Evolutionary conservation across 306 rosid species (phyloP).

Genomic region (Quercus engelmannii): DNA sequence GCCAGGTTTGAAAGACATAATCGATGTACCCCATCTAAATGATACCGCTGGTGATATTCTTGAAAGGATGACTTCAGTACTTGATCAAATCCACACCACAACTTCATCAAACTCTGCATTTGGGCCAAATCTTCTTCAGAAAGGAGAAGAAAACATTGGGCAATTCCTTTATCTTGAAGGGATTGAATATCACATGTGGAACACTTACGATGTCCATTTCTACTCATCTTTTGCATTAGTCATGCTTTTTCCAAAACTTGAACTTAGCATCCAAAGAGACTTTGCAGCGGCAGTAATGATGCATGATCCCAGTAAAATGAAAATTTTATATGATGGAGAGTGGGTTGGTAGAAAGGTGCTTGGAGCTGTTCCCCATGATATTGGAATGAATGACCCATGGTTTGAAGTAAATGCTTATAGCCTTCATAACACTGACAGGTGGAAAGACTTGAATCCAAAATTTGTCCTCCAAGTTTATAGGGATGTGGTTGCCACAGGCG

Average conservation of each 20-base stretch:
- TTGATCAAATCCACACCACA: conserved; percentile 50
- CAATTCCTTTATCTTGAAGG: conserved; percentile 94
- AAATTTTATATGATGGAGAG: conserved; percentile 54
- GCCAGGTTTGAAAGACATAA: conserved; percentile 31
- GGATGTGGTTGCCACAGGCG: conserved; percentile 89
- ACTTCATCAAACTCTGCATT: conserved; percentile 62
- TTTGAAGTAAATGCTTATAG: conserved; percentile 89
- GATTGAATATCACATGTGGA: conserved; percentile 91
- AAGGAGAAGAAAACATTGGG: conserved; percentile 92
- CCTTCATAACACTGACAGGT: conserved; percentile 77
- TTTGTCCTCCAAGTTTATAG: conserved; percentile 95
- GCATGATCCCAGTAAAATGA: conserved; percentile 87
- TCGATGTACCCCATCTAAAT: conserved; percentile 33
- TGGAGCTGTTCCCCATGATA: conserved; percentile 98
- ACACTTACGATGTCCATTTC: conserved; percentile 88
- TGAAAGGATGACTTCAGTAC: conserved; percentile 65
- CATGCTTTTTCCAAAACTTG: conserved; percentile 86
- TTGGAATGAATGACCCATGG: conserved; percentile 91
- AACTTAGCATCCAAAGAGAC: conserved; percentile 95
- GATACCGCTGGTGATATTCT: conserved; percentile 79
- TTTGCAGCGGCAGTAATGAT: conserved; percentile 94
- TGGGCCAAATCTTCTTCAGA: conserved; percentile 78
- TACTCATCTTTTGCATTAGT: conserved; percentile 82
- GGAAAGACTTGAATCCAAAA: conserved; percentile 98
- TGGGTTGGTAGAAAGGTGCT: conserved; percentile 81